phyloP scores from a whole-genome alignment of 345 rosid species.

The Arabis alpina region DNA sequence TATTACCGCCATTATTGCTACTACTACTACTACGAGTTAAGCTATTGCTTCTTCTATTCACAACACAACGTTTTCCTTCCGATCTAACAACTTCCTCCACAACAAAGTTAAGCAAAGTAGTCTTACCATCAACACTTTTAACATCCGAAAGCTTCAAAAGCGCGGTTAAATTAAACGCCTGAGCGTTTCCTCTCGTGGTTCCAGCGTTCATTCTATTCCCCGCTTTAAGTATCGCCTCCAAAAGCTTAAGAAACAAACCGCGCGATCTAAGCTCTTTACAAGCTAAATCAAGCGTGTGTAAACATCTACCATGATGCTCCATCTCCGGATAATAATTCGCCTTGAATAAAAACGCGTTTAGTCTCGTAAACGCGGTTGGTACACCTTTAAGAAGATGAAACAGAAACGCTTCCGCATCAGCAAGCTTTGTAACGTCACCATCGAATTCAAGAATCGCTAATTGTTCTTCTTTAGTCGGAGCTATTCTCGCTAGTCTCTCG shows the following conservation, averaged over 20 bases:
- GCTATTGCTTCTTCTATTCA: slow-evolving; percentile 54
- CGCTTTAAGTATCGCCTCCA: slow-evolving; percentile 92
- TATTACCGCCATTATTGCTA: slow-evolving; percentile 42
- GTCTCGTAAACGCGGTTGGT: slow-evolving; percentile 70
- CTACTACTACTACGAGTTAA: slow-evolving; percentile 43
- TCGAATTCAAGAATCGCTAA: slow-evolving; percentile 57
- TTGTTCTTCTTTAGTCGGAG: slow-evolving; percentile 73
- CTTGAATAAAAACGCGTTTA: slow-evolving; percentile 70
- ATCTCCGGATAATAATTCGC: slow-evolving; percentile 66
- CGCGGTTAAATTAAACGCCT: slow-evolving; percentile 75
- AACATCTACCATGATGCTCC: slow-evolving; percentile 46
- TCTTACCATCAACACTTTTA: slow-evolving; percentile 78
- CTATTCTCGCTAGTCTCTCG: slow-evolving; percentile 72
- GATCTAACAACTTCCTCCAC: slow-evolving; percentile 79
- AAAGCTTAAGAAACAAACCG: slow-evolving; percentile 78
- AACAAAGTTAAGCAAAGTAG: slow-evolving; percentile 83
- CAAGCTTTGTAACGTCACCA: slow-evolving; percentile 62
- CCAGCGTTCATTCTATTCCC: slow-evolving; percentile 97
- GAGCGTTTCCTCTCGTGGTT: slow-evolving; percentile 87
- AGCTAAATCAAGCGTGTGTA: slow-evolving; percentile 61
- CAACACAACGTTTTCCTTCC: slow-evolving; percentile 76
- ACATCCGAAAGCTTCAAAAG: slow-evolving; percentile 85
- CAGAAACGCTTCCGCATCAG: slow-evolving; percentile 77
- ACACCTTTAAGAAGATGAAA: slow-evolving; percentile 67
- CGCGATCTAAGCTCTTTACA: slow-evolving; percentile 74